phyloP scores from a whole-genome alignment of 495 filamentous ascomycete species.

The Thozetella sp. region DNA sequence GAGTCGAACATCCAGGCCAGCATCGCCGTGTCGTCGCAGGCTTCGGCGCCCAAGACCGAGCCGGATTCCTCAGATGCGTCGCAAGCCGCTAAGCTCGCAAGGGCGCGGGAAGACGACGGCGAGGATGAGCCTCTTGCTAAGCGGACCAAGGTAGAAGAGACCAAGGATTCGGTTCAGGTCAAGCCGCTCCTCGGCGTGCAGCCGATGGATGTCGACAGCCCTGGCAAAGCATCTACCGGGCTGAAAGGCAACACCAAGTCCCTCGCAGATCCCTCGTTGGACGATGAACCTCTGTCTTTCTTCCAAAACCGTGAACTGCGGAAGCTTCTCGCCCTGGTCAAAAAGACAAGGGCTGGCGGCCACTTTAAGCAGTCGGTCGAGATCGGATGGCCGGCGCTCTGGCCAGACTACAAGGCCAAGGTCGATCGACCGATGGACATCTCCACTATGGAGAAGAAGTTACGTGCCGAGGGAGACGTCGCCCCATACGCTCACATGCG shows the following conservation, averaged over 20 bases:
- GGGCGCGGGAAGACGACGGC: conserved; percentile 73
- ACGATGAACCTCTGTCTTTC: conserved; percentile 39
- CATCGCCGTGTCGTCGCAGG: conserved; percentile 31
- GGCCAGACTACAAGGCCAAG: conserved; percentile 68
- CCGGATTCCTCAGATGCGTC: background rate
- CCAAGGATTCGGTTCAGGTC: conserved; percentile 25
- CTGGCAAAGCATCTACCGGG: conserved; percentile 4
- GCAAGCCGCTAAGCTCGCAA: conserved; percentile 54
- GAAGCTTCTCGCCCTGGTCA: conserved; percentile 65
- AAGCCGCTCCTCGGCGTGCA: conserved; percentile 11
- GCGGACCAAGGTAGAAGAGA: conserved; percentile 56
- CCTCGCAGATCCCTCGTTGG: conserved; percentile 20
- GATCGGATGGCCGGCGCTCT: conserved; percentile 47
- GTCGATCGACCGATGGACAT: conserved; percentile 84
- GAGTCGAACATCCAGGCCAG: conserved; percentile 18
- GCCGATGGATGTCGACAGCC: conserved; percentile 17
- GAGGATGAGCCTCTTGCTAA: conserved; percentile 78
- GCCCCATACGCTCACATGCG: conserved; percentile 62
- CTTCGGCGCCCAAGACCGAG: background rate
- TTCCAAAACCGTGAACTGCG: conserved; percentile 48
- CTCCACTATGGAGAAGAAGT: conserved; percentile 73
- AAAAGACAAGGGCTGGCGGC: conserved; percentile 75
- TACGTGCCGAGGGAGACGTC: conserved; percentile 63
- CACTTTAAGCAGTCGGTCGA: conserved; percentile 75
- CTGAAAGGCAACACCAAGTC: conserved; percentile 11